These are phyloP conservation scores for Yamadazyma endophytica DNA, from an alignment of 805 yeast genomes.

Conservation along the genomic window DNA sequence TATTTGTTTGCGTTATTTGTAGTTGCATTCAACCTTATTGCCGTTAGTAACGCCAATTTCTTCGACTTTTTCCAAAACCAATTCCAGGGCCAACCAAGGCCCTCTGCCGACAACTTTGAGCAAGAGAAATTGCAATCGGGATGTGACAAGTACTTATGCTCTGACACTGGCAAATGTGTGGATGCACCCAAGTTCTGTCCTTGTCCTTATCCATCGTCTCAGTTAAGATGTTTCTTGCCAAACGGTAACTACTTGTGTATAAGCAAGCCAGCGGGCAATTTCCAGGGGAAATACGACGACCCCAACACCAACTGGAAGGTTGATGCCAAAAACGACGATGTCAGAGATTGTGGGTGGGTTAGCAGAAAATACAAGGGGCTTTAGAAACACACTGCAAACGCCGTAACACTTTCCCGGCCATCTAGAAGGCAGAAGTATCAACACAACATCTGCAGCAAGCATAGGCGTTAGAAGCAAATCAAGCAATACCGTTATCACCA, in stretches of 20 bases:
- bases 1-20: neutral
- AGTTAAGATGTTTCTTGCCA: slow-evolving; percentile 75
- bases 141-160: slow-evolving; percentile 73
- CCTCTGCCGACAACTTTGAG: slow-evolving; percentile 39
- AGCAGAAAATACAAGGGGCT: slow-evolving; percentile 61
- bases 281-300: slow-evolving; percentile 27
- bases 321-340: slow-evolving; percentile 48
- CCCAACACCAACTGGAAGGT: slow-evolving; percentile 43
- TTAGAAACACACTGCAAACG: slow-evolving; percentile 7
- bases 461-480: too few species aligned
- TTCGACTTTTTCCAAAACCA: slow-evolving; percentile 32
- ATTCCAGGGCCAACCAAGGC: slow-evolving; percentile 19
- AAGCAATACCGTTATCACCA: too few species aligned
- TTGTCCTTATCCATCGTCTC: slow-evolving; percentile 84
- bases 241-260: slow-evolving; percentile 72
- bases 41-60: slow-evolving; percentile 18
- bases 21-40: neutral
- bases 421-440: too few species aligned
- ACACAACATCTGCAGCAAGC: too few species aligned
- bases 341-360: slow-evolving; percentile 86
- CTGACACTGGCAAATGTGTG: slow-evolving; percentile 80
- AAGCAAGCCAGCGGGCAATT: slow-evolving; percentile 63
- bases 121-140: slow-evolving; percentile 31
- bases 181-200: slow-evolving; percentile 70
- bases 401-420: too few species aligned